These are phyloP conservation scores for Naegleria gruberi DNA, from an alignment of 208 protist species.

Conservation along the genomic window DNA sequence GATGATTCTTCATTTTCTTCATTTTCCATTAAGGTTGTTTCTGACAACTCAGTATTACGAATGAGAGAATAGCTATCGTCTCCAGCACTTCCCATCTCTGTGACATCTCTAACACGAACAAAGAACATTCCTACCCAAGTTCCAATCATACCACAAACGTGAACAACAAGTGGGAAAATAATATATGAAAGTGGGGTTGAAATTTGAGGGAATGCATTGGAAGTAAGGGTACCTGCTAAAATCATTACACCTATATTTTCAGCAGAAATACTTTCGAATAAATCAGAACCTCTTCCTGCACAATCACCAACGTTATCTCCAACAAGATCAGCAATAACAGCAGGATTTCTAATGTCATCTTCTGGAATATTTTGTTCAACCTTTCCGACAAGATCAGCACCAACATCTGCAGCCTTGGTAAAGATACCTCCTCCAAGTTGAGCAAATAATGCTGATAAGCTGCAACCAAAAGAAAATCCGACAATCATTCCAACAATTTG, in stretches of 20 bases:
- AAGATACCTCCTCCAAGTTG: slow-evolving; percentile 65
- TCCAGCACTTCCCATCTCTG: not conserved
- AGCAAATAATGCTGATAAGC: slow-evolving; percentile 50
- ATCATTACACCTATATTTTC: slow-evolving; percentile 36
- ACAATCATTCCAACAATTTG: slow-evolving; percentile 34
- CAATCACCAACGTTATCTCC: slow-evolving; percentile 71
- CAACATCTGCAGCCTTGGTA: slow-evolving; percentile 68
- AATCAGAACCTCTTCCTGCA: slow-evolving; percentile 55
- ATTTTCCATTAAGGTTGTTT: not conserved
- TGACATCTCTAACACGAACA: slow-evolving; percentile 27
- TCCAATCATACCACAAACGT: slow-evolving; percentile 52
- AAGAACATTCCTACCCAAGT: slow-evolving; percentile 51
- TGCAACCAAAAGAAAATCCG: slow-evolving; percentile 21
- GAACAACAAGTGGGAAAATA: slow-evolving; percentile 59
- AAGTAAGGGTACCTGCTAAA: not conserved
- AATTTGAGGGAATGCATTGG: slow-evolving; percentile 19
- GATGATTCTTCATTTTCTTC: not conserved
- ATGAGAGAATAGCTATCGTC: slow-evolving; percentile 33
- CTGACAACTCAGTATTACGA: slow-evolving; percentile 12
- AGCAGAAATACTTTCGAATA: slow-evolving; percentile 62
- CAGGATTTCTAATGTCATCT: slow-evolving; percentile 68
- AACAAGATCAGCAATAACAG: slow-evolving; percentile 66
- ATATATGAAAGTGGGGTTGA: slow-evolving; percentile 29
- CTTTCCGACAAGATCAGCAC: slow-evolving; percentile 66
- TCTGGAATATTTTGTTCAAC: slow-evolving; percentile 64